Percentiles rank a stretch among this genome's conserved stretches.
These are phyloP conservation scores for Anthracocystis panici-leucophaei DNA, from an alignment of 1,284 basidiomycete species.

Conservation along the genomic window DNA sequence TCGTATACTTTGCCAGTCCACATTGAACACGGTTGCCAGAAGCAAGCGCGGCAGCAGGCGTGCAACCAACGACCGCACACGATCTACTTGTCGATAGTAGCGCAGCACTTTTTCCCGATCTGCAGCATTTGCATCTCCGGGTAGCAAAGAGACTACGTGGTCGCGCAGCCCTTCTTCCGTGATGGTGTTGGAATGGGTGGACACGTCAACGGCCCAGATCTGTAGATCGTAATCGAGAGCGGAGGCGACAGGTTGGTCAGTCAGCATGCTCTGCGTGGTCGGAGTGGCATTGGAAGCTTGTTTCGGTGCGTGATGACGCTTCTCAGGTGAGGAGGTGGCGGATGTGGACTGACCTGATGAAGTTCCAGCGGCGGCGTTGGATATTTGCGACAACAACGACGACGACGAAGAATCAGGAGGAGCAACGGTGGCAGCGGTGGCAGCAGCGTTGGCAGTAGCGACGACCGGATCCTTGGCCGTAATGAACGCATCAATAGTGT, in stretches of 20 bases:
- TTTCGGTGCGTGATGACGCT: not conserved
- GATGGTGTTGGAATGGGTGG: constrained; percentile 7
- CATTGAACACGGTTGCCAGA: constrained; percentile 11
- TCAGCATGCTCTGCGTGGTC: constrained; percentile 6
- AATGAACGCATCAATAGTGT: constrained; percentile 61
- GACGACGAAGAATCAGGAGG: constrained; percentile 1
- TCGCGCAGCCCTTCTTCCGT: constrained; percentile 10
- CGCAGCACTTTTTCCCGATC: constrained; percentile 41
- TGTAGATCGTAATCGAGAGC: constrained; percentile 11
- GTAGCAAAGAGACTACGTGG: constrained; percentile 21
- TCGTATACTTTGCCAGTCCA: constrained; percentile 9
- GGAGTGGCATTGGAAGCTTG: not conserved
- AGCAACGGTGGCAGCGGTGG: not conserved
- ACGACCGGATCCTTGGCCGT: constrained; percentile 27
- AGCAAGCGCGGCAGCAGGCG: constrained; percentile 47
- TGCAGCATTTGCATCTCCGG: constrained; percentile 12
- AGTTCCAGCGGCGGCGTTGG: not conserved
- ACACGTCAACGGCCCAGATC: constrained; percentile 58
- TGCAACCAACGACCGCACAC: constrained; percentile 48
- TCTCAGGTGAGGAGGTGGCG: not conserved
- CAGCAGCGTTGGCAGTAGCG: not conserved
- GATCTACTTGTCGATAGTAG: constrained; percentile 52
- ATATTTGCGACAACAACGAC: not conserved
- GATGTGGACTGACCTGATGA: constrained; percentile 46
- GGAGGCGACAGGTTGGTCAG: constrained; percentile 20